These are phyloP conservation scores for Extremus antarcticus DNA, from an alignment of 495 filamentous ascomycete genomes.

Conservation along the genomic window DNA sequence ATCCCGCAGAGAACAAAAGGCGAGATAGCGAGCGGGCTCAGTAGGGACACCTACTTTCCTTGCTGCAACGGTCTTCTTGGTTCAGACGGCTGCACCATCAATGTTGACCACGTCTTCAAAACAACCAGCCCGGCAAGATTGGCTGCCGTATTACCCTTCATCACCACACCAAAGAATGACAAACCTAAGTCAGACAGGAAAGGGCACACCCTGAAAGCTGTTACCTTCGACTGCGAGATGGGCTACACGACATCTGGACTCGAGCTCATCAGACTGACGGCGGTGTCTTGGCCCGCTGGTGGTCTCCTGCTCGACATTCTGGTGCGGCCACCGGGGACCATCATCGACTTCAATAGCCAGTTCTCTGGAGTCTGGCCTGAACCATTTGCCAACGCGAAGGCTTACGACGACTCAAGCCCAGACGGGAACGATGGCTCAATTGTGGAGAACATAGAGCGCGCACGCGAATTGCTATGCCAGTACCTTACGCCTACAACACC, in stretches of 20 bases:
- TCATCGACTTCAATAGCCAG: constrained; percentile 81
- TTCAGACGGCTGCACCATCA: constrained; percentile 57
- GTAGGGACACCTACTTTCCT: constrained; percentile 49
- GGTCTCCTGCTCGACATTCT: constrained; percentile 69
- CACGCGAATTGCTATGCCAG: constrained; percentile 60
- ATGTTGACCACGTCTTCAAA: constrained; percentile 77
- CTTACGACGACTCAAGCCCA: constrained; percentile 44
- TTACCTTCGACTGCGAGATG: constrained; percentile 96
- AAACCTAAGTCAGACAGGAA: constrained; percentile 29
- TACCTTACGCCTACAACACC: constrained; percentile 64
- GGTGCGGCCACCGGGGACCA: constrained; percentile 69
- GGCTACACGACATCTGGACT: constrained; percentile 78
- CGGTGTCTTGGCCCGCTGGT: constrained; percentile 72
- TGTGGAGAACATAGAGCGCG: constrained; percentile 57
- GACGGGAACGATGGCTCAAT: too few relatives aligned
- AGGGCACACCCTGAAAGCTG: constrained; percentile 28
- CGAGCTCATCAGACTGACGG: constrained; percentile 82
- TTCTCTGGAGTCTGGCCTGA: constrained; percentile 76
- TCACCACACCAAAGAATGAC: constrained; percentile 49
- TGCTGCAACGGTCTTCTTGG: constrained; percentile 71
- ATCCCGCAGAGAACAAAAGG: constrained; percentile 40
- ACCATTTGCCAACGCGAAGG: constrained; percentile 56
- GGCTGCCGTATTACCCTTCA: constrained; percentile 67
- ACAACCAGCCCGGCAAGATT: constrained; percentile 62
- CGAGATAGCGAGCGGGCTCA: constrained; percentile 33